A percentile compares a stretch with the other conserved stretches of the same genome.
phyloP scores from a whole-genome alignment of 108 stramenopile genomes.

The Nitzschia sp. region DNA sequence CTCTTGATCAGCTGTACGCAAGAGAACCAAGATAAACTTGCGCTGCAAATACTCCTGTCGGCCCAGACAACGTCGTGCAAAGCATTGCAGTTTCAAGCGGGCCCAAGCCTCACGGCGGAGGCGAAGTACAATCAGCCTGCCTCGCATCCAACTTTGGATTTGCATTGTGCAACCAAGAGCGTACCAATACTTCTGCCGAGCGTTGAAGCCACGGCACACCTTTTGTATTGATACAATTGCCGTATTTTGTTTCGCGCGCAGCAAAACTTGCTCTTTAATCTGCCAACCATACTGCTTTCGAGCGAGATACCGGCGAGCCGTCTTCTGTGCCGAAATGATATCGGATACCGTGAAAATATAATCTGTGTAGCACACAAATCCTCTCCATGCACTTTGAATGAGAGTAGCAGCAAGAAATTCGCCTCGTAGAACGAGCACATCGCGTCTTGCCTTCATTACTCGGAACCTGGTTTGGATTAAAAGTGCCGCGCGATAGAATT shows the following conservation, averaged over 20 bases:
- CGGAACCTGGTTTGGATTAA: slow-evolving; percentile 38
- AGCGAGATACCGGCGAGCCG: slow-evolving; percentile 39
- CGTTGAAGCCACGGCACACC: slow-evolving; percentile 64
- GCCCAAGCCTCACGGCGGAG: slow-evolving; percentile 20
- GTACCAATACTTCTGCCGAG: slow-evolving; percentile 51
- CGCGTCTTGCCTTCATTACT: slow-evolving; percentile 27
- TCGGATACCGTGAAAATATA: slow-evolving; percentile 66
- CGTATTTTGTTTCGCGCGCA: not conserved
- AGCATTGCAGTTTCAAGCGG: slow-evolving; percentile 30
- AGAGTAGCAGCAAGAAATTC: slow-evolving; percentile 44
- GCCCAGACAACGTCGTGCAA: slow-evolving; percentile 31
- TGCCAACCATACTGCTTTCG: slow-evolving; percentile 19
- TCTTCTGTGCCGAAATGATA: slow-evolving; percentile 62
- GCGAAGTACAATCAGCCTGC: slow-evolving; percentile 13
- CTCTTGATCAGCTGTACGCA: slow-evolving; percentile 28
- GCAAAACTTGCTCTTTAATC: not conserved
- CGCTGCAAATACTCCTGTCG: slow-evolving; percentile 41
- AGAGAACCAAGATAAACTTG: slow-evolving; percentile 34
- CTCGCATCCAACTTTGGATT: slow-evolving; percentile 53
- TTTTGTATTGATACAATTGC: slow-evolving; percentile 56
- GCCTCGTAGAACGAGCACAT: slow-evolving; percentile 10
- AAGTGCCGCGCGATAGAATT: slow-evolving; percentile 29
- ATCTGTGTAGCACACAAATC: slow-evolving; percentile 58
- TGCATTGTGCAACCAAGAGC: slow-evolving; percentile 58
- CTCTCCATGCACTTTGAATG: slow-evolving; percentile 72